These are phyloP conservation scores for Cryphonectria parasitica DNA, from an alignment of 2,329 filamentous ascomycete genomes.

Conservation along the genomic window DNA sequence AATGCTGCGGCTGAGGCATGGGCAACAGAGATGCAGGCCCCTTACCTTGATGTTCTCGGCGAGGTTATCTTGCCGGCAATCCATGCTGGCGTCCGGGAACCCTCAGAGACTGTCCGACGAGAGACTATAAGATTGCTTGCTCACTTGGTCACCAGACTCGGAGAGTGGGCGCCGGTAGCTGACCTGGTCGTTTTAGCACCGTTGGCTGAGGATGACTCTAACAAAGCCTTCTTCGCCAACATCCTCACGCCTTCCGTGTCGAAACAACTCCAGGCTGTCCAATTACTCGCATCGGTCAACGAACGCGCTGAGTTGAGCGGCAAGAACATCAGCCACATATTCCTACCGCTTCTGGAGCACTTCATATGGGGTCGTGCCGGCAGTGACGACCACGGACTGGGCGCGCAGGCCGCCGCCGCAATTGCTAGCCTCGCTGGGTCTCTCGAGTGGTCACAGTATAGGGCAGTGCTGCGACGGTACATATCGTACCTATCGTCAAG, in stretches of 20 bases:
- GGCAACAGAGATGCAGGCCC: constrained; percentile 45
- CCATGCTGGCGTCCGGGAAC: constrained; percentile 74
- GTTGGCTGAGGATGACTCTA: constrained; percentile 65
- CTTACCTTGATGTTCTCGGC: constrained; percentile 63
- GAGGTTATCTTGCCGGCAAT: constrained; percentile 74
- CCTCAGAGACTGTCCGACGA: constrained; percentile 80
- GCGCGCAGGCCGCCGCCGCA: constrained; percentile 82
- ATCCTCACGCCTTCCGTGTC: constrained; percentile 88
- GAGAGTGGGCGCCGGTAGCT: constrained; percentile 69
- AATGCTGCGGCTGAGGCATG: constrained; percentile 58
- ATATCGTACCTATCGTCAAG: constrained; percentile 80
- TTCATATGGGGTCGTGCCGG: constrained; percentile 84
- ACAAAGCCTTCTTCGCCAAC: constrained; percentile 85
- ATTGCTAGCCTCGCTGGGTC: constrained; percentile 75
- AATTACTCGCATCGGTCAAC: constrained; percentile 73
- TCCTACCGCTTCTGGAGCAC: constrained; percentile 90
- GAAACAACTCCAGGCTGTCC: constrained; percentile 81
- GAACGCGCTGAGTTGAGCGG: constrained; percentile 67
- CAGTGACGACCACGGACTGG: constrained; percentile 79
- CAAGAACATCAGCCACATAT: constrained; percentile 81
- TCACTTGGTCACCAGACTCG: constrained; percentile 72
- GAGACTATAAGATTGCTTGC: constrained; percentile 83
- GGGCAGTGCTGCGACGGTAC: constrained; percentile 81
- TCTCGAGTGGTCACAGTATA: constrained; percentile 89
- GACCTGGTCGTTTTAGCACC: constrained; percentile 74